These are phyloP conservation scores for Podospora pseudoanserina DNA, from an alignment of 495 filamentous ascomycete genomes.

Conservation along the genomic window DNA sequence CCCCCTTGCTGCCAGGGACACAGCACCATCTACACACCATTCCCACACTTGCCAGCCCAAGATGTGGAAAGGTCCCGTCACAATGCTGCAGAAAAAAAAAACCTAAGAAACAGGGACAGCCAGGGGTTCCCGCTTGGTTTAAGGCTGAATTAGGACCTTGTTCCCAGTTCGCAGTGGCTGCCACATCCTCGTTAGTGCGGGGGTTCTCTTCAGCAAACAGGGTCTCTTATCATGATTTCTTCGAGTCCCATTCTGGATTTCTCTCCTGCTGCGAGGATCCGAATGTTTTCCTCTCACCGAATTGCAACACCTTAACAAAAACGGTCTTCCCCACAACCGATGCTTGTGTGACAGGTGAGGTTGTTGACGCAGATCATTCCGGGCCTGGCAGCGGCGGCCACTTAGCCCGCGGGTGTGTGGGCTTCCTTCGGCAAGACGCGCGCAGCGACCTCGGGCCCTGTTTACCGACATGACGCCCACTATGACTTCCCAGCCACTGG, in stretches of 20 bases:
- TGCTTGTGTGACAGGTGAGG: not conserved
- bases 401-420: not conserved
- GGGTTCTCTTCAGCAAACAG: not conserved
- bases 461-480: not conserved
- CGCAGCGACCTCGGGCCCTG: not conserved
- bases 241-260: not conserved
- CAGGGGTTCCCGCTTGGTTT: constrained; percentile 5
- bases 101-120: not conserved
- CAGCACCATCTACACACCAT: not conserved
- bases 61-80: not conserved
- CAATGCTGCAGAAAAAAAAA: constrained; percentile 1
- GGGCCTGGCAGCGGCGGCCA: not conserved
- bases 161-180: not conserved
- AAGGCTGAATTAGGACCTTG: constrained; percentile 17
- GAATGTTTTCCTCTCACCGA: not conserved
- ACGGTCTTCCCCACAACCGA: not conserved
- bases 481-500: not conserved
- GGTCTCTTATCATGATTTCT: not conserved
- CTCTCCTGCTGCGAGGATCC: not conserved
- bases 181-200: constrained; percentile 1
- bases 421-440: not conserved
- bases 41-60: not conserved
- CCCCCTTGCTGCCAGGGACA: constrained; percentile 1
- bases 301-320: not conserved
- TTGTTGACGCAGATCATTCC: constrained; percentile 7